Conservation (phyloP, 805 yeast species). For the Starmerella bombi region DNA sequence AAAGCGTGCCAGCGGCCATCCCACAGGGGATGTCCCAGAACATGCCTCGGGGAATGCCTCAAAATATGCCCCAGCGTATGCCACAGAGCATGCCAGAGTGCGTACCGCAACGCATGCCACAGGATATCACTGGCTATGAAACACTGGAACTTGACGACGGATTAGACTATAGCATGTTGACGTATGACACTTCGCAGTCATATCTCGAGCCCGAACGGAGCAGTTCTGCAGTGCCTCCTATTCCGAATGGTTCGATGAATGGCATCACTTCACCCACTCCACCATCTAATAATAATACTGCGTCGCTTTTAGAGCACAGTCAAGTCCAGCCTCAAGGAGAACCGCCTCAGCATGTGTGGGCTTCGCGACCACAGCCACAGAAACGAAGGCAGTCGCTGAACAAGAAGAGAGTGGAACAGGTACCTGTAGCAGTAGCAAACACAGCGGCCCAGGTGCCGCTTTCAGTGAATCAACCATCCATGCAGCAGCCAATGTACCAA, state of each 20-base stretch:
- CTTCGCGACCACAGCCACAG: constrained; percentile 11
- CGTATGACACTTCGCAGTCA: neutral
- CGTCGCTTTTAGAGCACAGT: neutral
- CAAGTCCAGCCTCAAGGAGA: constrained; percentile 16
- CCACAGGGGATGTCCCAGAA: no score
- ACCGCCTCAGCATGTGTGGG: constrained; percentile 17
- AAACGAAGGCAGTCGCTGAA: neutral
- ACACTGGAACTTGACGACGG: neutral
- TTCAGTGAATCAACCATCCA: neutral
- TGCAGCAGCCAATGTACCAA: neutral
- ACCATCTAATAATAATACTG: neutral
- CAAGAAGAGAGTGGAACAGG: neutral
- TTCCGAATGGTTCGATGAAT: neutral
- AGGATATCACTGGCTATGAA: neutral
- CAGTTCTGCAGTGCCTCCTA: neutral
- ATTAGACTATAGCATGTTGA: neutral
- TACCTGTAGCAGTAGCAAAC: neutral
- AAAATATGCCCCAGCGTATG: neutral
- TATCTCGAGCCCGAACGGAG: neutral
- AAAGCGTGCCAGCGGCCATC: no score
- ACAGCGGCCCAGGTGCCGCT: neutral
- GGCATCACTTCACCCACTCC: neutral
- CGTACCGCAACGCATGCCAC: neutral
- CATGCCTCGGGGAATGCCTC: constrained; percentile 1
- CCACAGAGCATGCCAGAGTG: neutral